phyloP scores from a whole-genome alignment of 2,329 filamentous ascomycete species.

The Pestalotiopsis sp. region DNA sequence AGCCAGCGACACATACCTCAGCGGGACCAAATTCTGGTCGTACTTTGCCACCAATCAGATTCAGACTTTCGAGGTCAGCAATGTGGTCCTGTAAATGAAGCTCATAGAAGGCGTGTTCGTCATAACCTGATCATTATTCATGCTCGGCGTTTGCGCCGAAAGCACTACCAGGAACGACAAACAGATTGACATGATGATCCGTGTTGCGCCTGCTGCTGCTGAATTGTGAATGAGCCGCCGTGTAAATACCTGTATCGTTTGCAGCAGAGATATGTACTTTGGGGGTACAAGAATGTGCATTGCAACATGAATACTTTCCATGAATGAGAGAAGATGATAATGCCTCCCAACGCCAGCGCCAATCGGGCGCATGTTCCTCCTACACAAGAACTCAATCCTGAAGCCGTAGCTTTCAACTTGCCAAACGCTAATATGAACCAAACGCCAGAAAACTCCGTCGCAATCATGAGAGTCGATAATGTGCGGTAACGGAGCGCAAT shows the following conservation, averaged over 20 bases:
- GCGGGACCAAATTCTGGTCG: conserved; percentile 39
- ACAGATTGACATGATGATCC: no score
- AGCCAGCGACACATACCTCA: conserved; percentile 34
- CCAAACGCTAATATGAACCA: background rate
- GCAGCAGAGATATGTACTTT: no score
- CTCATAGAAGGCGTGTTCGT: background rate
- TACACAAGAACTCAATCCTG: background rate
- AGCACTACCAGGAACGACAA: no score
- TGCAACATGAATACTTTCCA: no score
- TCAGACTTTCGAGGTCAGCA: conserved; percentile 40
- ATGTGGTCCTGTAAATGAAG: conserved; percentile 10
- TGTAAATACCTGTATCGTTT: no score
- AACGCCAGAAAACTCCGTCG: background rate
- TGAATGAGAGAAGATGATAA: background rate
- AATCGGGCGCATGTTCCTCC: background rate
- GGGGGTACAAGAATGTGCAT: no score
- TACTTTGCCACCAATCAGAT: conserved; percentile 37
- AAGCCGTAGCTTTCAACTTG: background rate
- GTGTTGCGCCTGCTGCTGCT: no score
- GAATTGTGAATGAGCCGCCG: no score
- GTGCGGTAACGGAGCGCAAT: background rate
- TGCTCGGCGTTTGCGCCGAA: no score
- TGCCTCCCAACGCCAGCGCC: background rate
- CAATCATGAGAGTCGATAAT: background rate
- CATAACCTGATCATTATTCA: background rate